Conservation (phyloP, 202 grass and related monocot species). For the Zizania palustris region DNA sequence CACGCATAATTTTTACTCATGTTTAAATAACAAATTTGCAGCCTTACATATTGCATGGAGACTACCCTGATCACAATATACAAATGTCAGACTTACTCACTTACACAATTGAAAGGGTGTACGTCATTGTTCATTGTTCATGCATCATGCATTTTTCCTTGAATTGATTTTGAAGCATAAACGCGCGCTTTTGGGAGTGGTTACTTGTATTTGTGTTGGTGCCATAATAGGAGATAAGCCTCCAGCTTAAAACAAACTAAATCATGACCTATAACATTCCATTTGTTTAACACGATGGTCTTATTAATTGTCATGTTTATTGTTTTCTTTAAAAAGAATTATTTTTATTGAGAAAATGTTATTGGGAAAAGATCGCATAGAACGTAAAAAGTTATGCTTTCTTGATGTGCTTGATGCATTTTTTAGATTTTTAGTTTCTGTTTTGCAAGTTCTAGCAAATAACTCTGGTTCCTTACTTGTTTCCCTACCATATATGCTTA, state of each 20-base stretch:
- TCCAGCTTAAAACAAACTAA: not conserved
- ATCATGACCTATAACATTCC: not conserved
- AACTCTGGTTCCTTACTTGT: not conserved
- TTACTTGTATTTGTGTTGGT: not conserved
- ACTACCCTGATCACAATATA: not conserved
- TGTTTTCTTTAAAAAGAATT: not conserved
- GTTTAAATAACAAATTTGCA: not conserved
- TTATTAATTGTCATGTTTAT: not conserved
- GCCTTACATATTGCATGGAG: not conserved
- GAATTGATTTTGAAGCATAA: not conserved
- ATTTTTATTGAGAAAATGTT: not conserved
- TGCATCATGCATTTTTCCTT: not conserved
- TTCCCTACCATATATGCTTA: constrained; percentile 24
- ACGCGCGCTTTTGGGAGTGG: not conserved
- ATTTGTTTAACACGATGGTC: not conserved
- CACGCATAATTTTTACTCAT: not conserved
- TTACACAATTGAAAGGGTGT: constrained; percentile 6
- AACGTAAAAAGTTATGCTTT: not conserved
- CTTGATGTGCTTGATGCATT: constrained; percentile 13
- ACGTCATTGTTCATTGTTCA: not conserved
- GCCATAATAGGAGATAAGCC: not conserved
- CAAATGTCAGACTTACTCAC: not conserved
- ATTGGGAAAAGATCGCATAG: not conserved
- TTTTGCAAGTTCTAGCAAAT: not conserved
- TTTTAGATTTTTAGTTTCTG: not conserved